Percentiles rank a stretch among this genome's conserved stretches.
These are phyloP conservation scores for Saccharata proteae DNA, from an alignment of 2,329 filamentous ascomycete species.

Conservation along the genomic window DNA sequence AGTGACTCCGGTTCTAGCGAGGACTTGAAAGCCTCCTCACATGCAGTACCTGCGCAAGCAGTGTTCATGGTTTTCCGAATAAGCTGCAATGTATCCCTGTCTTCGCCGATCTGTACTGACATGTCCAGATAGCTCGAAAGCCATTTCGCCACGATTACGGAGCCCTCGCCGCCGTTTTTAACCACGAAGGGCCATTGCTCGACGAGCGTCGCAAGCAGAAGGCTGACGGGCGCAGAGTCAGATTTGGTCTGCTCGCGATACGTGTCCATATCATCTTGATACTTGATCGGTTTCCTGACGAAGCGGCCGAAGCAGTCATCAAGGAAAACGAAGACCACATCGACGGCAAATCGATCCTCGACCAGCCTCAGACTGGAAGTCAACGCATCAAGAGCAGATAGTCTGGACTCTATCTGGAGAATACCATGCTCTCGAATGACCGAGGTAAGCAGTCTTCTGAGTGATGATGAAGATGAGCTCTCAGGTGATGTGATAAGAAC, in stretches of 20 bases:
- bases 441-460: conserved; percentile 45
- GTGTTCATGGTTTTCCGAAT: conserved; percentile 1
- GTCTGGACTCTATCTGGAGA: conserved; percentile 37
- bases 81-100: conserved; percentile 15
- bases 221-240: conserved; percentile 1
- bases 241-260: conserved; percentile 24
- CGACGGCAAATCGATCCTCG: conserved; percentile 30
- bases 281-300: conserved; percentile 66
- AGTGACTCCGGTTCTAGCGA: too few species aligned
- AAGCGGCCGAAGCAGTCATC: conserved; percentile 75
- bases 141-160: conserved; percentile 21
- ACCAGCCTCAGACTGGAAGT: conserved; percentile 30
- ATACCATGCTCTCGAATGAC: conserved; percentile 56
- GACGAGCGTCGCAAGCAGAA: conserved; percentile 13
- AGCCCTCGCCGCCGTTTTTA: conserved; percentile 13
- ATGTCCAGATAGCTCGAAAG: conserved; percentile 22
- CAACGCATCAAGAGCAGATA: conserved; percentile 30
- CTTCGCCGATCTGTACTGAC: conserved; percentile 24
- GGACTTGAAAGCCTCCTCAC: conserved; percentile 18
- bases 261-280: conserved; percentile 60
- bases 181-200: conserved; percentile 32
- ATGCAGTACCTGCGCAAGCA: conserved; percentile 5
- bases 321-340: conserved; percentile 54
- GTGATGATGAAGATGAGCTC: conserved; percentile 37
- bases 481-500: conserved; percentile 40